Conservation (phyloP, 2,329 filamentous ascomycete genomes). For the Alternaria viburni region DNA sequence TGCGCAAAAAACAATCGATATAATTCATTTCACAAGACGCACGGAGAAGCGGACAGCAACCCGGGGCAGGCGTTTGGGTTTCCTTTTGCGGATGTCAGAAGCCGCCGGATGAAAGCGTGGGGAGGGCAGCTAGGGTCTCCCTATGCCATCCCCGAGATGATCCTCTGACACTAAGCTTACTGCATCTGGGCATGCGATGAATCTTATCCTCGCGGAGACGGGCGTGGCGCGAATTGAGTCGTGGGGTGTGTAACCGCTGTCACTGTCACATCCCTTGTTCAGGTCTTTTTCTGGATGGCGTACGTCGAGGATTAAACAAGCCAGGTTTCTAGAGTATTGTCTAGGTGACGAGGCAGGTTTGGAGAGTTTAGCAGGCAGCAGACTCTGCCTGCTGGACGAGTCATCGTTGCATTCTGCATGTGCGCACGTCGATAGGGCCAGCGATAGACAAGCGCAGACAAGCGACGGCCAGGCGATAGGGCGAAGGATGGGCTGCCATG, state of each 20-base stretch:
- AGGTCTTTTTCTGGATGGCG: constrained; percentile 9
- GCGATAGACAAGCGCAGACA: not conserved
- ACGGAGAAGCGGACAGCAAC: constrained; percentile 32
- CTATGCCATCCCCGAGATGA: constrained; percentile 34
- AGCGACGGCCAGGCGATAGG: constrained; percentile 19
- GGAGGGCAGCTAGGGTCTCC: constrained; percentile 22
- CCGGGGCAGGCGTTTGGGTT: constrained; percentile 22
- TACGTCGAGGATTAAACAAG: not conserved
- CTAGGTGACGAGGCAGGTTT: constrained; percentile 16
- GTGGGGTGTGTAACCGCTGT: constrained; percentile 18
- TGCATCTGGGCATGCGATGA: constrained; percentile 12
- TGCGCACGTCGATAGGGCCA: constrained; percentile 25
- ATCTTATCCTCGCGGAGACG: constrained; percentile 30
- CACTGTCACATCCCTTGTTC: constrained; percentile 19
- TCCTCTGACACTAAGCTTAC: constrained; percentile 30
- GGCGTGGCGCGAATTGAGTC: constrained; percentile 20
- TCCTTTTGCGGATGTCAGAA: constrained; percentile 21
- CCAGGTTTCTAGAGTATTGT: not conserved
- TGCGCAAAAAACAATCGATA: not conserved
- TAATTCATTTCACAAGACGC: constrained; percentile 3
- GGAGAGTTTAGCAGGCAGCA: constrained; percentile 10
- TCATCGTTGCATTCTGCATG: constrained; percentile 29
- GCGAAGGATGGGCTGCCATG: constrained; percentile 14
- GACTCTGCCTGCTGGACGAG: constrained; percentile 29
- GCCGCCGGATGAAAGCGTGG: constrained; percentile 28